Base-by-base conservation (phyloP, 768 basidiomycete genomes). In the Lactarius indigo region DNA sequence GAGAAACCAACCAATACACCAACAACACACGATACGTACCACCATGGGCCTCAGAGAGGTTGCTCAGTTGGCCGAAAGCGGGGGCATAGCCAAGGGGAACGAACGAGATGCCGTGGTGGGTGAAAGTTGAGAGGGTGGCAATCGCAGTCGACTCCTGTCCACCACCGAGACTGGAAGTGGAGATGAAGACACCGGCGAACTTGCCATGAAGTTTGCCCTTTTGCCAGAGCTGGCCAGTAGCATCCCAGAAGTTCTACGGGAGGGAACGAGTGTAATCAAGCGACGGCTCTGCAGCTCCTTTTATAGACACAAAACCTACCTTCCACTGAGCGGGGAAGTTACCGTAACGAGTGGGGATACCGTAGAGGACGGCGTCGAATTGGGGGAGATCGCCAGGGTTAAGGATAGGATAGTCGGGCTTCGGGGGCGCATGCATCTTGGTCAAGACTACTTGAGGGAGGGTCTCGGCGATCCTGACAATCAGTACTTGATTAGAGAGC, bases 241-340 rank as follows among this genome's bases (percentile, higher is more conserved):
- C 74, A 69, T 94, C 91, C 85, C 90, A 92, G 78, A 94, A 89
- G 0, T 82, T 75, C 87, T 90, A 57, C 28, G 54, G 57, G 23
- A 26, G 13, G 42, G 23, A 33, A 41, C 15, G 13, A 72, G 75
- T 6, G 8, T 2, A 1, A 5, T 1, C 26, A 20, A 57, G 13
- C 5, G 37, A 31, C 8, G 20, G 12, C 30, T 13, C 30, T 30
- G 44, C 13, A 5, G 3, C 2, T 5, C 9, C n/a, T 3, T 26
- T 52, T 52, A 26, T 26, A 15, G 30, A 18, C 47, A 23, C 26
- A 3, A 33, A 5, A n/a, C 79, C 2, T 60, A 85, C 88, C 84
- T 89, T 90, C 86, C 86, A 89, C 71, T 95, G 93, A 2, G 80
- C 89, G 30, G 92, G 85, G 76, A 91, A 87, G 72, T 83, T 87